A percentile compares a stretch with the other conserved stretches of the same genome.
phyloP scores from a whole-genome alignment of 805 yeast species.

The Scheffersomyces amazonensis region DNA sequence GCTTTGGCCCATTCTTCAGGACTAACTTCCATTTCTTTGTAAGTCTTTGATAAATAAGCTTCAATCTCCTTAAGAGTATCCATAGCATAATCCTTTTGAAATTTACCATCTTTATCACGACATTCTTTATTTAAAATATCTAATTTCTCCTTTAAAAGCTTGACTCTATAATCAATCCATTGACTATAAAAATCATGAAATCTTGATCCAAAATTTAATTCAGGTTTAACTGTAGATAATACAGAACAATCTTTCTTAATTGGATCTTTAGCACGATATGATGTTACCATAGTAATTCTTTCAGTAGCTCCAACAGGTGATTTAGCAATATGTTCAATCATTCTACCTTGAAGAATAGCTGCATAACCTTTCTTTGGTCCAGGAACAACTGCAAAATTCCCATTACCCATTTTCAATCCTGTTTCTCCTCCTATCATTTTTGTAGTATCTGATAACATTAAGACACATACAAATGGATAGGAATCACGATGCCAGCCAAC shows the following conservation, averaged over 20 bases:
- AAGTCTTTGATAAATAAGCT: constrained; percentile 19
- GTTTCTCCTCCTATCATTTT: constrained; percentile 64
- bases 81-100: constrained; percentile 23
- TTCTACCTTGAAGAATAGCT: constrained; percentile 36
- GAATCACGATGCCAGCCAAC: constrained; percentile 65
- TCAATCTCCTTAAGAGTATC: constrained; percentile 19
- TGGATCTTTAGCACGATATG: constrained; percentile 33
- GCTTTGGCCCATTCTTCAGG: constrained; percentile 1
- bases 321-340: constrained; percentile 42
- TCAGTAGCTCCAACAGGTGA: constrained; percentile 31
- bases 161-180: constrained; percentile 32
- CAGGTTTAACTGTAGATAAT: constrained; percentile 38
- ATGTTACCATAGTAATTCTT: constrained; percentile 43
- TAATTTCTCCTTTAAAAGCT: constrained; percentile 22
- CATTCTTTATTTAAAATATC: constrained; percentile 14
- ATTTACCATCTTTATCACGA: constrained; percentile 12
- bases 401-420: constrained; percentile 45
- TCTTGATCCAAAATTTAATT: constrained; percentile 31
- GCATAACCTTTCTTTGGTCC: constrained; percentile 36
- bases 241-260: constrained; percentile 26
- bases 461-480: constrained; percentile 63
- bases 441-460: constrained; percentile 58
- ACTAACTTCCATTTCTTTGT: constrained; percentile 23
- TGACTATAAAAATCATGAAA: constrained; percentile 35
- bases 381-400: constrained; percentile 17